These are phyloP conservation scores for Penicillium manginii DNA, from an alignment of 495 filamentous ascomycete species.

Conservation along the genomic window DNA sequence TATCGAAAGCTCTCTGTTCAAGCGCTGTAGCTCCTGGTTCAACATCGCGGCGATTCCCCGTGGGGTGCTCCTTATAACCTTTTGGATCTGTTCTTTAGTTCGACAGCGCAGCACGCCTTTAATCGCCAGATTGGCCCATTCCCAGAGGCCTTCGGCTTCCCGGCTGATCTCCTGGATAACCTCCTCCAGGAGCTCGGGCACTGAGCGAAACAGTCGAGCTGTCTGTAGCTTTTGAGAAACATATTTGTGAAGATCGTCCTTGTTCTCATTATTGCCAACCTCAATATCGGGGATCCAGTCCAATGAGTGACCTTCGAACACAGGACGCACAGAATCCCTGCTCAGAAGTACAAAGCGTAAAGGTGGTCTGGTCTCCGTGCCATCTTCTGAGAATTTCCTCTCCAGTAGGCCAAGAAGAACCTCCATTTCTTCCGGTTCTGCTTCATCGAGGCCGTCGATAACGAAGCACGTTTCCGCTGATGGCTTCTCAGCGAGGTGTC, in stretches of 20 bases:
- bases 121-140: constrained; percentile 28
- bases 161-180: constrained; percentile 6
- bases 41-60: constrained; percentile 21
- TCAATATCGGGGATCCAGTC: constrained; percentile 12
- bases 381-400: background rate
- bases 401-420: background rate
- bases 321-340: constrained; percentile 17
- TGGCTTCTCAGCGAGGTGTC: background rate
- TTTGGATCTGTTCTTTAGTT: constrained; percentile 19
- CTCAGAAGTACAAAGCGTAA: constrained; percentile 19
- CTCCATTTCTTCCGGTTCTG: background rate
- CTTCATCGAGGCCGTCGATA: constrained; percentile 4
- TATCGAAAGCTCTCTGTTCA: constrained; percentile 10
- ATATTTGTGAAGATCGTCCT: constrained; percentile 17
- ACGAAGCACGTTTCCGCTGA: background rate
- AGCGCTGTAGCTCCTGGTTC: constrained; percentile 15
- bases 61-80: constrained; percentile 14
- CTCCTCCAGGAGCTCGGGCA: constrained; percentile 11
- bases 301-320: constrained; percentile 16
- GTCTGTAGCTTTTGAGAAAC: constrained; percentile 12
- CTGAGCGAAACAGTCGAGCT: constrained; percentile 10
- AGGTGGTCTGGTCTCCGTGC: background rate
- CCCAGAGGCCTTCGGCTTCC: constrained; percentile 24
- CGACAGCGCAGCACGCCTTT: constrained; percentile 14
- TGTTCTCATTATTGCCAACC: constrained; percentile 11